Conservation (phyloP, 2,329 filamentous ascomycete genomes). For the Diaporthe longicolla region DNA sequence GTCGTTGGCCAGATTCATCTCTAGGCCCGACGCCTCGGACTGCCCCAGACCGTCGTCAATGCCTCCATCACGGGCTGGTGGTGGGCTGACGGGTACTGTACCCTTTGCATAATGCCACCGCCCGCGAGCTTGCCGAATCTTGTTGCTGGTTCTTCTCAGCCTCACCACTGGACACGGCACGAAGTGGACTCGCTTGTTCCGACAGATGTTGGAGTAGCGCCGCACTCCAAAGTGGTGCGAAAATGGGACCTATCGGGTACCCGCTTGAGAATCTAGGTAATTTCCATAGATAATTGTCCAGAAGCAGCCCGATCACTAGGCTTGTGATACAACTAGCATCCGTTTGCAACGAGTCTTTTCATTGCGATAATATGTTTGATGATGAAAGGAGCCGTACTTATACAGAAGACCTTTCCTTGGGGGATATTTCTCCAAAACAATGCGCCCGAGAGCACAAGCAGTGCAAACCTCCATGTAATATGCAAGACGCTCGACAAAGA, state of each 20-base stretch:
- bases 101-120: background rate
- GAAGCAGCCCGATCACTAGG: constrained; percentile 18
- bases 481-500: constrained; percentile 47
- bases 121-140: constrained; percentile 38
- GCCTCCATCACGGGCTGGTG: background rate
- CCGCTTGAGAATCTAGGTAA: constrained; percentile 29
- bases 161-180: constrained; percentile 20
- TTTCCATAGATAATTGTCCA: constrained; percentile 2
- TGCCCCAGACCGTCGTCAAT: constrained; percentile 11
- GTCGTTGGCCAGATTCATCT: background rate
- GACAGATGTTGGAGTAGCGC: constrained; percentile 5
- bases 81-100: background rate
- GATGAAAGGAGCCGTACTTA: constrained; percentile 28
- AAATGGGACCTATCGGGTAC: constrained; percentile 22
- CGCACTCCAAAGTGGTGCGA: background rate
- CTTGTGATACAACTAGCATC: constrained; percentile 18
- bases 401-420: constrained; percentile 26
- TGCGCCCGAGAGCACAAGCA: constrained; percentile 20
- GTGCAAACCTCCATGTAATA: constrained; percentile 25
- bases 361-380: constrained; percentile 8
- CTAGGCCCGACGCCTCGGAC: constrained; percentile 3
- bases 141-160: constrained; percentile 27
- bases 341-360: constrained; percentile 30
- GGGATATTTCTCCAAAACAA: background rate
- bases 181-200: constrained; percentile 30